Base-by-base conservation (phyloP, 345 rosid species). In the Bruguiera gymnorhiza region DNA sequence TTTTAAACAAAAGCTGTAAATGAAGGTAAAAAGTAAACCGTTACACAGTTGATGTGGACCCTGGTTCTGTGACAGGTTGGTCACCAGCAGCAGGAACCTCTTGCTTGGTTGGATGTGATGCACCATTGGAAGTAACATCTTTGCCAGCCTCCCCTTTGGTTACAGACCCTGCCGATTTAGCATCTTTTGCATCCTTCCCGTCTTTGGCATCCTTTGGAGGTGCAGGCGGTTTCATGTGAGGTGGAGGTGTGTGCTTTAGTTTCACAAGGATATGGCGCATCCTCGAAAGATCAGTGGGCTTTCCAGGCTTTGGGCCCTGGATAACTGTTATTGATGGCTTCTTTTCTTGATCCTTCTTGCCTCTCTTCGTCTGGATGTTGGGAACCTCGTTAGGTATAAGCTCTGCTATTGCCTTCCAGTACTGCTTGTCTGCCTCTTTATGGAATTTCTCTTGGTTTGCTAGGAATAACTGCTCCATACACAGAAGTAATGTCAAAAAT, bases 241-340 rank as follows among this genome's bases (percentile, higher is more conserved):
- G 77, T 23, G 81, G 81, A 16, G 81, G 81, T 13, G 76, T 65
- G 59, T 77, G 81, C 55, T 77, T 77, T 65, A 77, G 71, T 39
- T 77, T 77, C 58, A 73, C 58, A 55, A 77, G 74, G 52, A 77
- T 60, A n/a, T 77, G 81, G 19, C 81, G 73, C 77, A 77, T 63
- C 52, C 81, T 77, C 3, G 81, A 63, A 32, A 77, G 74, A 59
- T 77, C 81, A 1, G 81, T 73, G 34, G 77, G 81, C 65, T 77
- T 77, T 63, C 81, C 81, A 24, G 81, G 81, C 43, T 77, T 77
- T 36, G 81, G 81, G 10, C 81, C 81, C 51, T 77, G 81, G 23
- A 73, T 23, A 29, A 77, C 74, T 5, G 80, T 72, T 16, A 77
- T 60, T 19, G 73, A 68, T 50, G 80, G 80, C 53, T 64, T 77